phyloP scores from a whole-genome alignment of 2,329 filamentous ascomycete species.

The Alternaria rosae region DNA sequence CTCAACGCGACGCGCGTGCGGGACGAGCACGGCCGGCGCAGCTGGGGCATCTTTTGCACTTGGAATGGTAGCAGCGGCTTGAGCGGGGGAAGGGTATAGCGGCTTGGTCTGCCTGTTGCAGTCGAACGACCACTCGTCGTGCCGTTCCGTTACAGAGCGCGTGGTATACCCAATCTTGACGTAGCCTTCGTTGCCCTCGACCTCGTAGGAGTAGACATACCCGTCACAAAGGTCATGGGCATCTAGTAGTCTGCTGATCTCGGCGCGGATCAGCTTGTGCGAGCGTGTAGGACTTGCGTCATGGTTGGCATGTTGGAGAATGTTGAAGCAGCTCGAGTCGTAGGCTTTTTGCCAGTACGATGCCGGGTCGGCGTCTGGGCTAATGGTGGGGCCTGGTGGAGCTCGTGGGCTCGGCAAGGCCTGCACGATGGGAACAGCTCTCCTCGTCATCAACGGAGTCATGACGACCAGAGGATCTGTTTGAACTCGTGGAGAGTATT shows the following conservation, averaged over 20 bases:
- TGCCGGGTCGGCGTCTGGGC: conserved; percentile 6
- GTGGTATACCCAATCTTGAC: conserved; percentile 17
- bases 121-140: conserved; percentile 11
- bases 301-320: background rate
- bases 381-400: background rate
- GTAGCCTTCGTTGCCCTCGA: conserved; percentile 15
- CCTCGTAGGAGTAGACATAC: conserved; percentile 14
- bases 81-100: conserved; percentile 9
- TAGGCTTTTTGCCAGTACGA: background rate
- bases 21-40: conserved; percentile 2
- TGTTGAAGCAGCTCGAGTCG: conserved; percentile 9
- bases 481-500: no score
- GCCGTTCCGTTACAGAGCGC: conserved; percentile 7
- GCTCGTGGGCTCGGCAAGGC: no score
- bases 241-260: conserved; percentile 9
- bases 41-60: background rate
- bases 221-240: conserved; percentile 1
- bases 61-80: conserved; percentile 3
- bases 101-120: conserved; percentile 13
- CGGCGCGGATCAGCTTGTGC: conserved; percentile 5
- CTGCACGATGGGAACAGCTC: no score
- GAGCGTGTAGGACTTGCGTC: conserved; percentile 1
- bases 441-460: no score
- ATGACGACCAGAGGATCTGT: no score
- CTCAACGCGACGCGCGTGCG: conserved; percentile 18